A percentile compares a stretch with the other conserved stretches of the same genome.
Conservation (phyloP, 306 rosid species). For the Castanospermum australe region DNA sequence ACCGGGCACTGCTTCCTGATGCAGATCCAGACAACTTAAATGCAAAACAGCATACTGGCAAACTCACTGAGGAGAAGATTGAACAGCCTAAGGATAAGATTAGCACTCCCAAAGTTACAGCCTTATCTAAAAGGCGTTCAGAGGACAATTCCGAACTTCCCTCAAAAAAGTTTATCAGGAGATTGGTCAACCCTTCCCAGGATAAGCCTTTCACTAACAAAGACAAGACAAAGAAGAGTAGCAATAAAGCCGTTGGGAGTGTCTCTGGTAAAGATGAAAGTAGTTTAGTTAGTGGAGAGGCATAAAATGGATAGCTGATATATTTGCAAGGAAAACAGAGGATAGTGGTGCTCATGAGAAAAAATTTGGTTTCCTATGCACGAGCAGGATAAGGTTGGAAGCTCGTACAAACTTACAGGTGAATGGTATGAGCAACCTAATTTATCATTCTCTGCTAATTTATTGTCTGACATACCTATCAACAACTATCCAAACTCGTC, state of each 20-base stretch:
- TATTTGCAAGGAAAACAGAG: constrained; percentile 22
- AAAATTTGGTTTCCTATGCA: constrained; percentile 21
- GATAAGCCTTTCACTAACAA: constrained; percentile 45
- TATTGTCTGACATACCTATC: not conserved
- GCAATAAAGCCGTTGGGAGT: constrained; percentile 36
- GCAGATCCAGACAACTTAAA: constrained; percentile 46
- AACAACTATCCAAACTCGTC: not conserved
- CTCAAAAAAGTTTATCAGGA: constrained; percentile 64
- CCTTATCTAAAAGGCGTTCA: constrained; percentile 42
- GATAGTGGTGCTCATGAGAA: constrained; percentile 9
- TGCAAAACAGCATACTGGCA: constrained; percentile 41
- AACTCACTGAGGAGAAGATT: constrained; percentile 42
- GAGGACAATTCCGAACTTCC: constrained; percentile 46
- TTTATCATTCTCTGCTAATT: constrained; percentile 8
- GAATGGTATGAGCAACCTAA: constrained; percentile 50
- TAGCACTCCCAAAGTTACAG: constrained; percentile 32
- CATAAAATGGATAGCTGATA: constrained; percentile 39
- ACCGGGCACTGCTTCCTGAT: constrained; percentile 76
- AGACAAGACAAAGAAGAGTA: constrained; percentile 53
- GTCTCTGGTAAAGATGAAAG: constrained; percentile 52
- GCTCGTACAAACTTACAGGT: constrained; percentile 22
- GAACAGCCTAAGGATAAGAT: constrained; percentile 40
- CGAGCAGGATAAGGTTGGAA: constrained; percentile 26
- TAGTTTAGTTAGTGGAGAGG: constrained; percentile 70
- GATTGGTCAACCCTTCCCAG: constrained; percentile 45